Evolutionary conservation across 306 rosid species (phyloP).

Genomic region (Vicia sativa): DNA sequence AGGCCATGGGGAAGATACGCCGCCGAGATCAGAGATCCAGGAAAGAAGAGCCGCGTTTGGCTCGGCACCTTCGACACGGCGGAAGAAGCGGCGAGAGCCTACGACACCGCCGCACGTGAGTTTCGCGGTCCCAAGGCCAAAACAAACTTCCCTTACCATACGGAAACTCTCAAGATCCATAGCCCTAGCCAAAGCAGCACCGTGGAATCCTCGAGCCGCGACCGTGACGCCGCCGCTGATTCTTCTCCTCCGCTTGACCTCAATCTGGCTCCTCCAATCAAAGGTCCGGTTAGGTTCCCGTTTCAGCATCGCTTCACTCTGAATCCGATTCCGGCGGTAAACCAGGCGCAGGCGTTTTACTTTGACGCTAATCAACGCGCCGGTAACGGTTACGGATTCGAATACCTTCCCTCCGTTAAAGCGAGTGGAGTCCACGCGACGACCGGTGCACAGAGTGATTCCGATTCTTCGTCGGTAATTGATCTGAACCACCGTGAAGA

Average conservation of each 20-base stretch:
- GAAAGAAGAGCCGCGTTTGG: conserved; percentile 98
- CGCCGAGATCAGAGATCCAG: conserved; percentile 94
- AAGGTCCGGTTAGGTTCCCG: conserved; percentile 55
- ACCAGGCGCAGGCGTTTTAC: conserved; percentile 42
- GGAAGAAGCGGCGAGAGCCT: conserved; percentile 92
- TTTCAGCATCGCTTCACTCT: conserved; percentile 49
- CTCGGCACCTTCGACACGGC: conserved; percentile 97
- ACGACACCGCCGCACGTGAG: conserved; percentile 82
- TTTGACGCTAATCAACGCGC: conserved; percentile 55
- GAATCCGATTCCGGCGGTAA: conserved; percentile 33
- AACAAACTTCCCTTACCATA: conserved; percentile 66
- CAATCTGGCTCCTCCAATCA: conserved; percentile 45
- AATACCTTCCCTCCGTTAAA: conserved; percentile 17
- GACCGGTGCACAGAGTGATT: conserved; percentile 52
- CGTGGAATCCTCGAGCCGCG: conserved; percentile 88
- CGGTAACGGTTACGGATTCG: conserved; percentile 41
- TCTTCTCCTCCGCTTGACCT: conserved; percentile 79
- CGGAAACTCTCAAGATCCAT: conserved; percentile 44
- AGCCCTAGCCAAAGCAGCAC: conserved; percentile 97
- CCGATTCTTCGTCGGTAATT: conserved; percentile 70
- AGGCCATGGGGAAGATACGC: conserved; percentile 99
- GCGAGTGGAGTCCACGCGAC: conserved; percentile 36
- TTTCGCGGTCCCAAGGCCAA: conserved; percentile 96
- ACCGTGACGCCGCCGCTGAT: conserved; percentile 59
- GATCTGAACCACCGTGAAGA: conserved; percentile 52